These are phyloP conservation scores for Pythium pyrilobum DNA, from an alignment of 352 stramenopile species.

Conservation along the genomic window DNA sequence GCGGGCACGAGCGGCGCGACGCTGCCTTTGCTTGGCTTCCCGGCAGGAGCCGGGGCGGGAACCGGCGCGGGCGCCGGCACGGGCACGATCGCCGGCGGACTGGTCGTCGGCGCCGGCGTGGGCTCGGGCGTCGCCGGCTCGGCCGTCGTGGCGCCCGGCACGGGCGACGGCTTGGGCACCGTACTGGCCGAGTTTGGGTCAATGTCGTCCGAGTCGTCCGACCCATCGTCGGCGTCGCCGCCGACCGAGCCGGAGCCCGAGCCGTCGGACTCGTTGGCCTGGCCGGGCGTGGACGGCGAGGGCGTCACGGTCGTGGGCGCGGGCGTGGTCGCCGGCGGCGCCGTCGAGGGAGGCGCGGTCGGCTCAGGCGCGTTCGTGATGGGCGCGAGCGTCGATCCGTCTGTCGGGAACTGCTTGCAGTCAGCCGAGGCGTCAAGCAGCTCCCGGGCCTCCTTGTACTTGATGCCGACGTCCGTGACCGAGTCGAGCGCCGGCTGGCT, in stretches of 20 bases:
- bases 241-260: not conserved
- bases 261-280: conserved; percentile 5
- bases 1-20: conserved; percentile 7
- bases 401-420: conserved; percentile 2
- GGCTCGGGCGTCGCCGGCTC: not conserved
- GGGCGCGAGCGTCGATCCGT: not conserved
- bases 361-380: not conserved
- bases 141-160: not conserved
- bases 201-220: not conserved
- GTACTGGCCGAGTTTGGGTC: not conserved
- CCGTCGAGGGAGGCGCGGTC: not conserved
- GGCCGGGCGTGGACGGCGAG: not conserved
- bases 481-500: not conserved
- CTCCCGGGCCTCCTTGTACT: conserved; percentile 17
- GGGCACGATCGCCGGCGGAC: not conserved
- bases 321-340: not conserved
- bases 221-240: conserved; percentile 5
- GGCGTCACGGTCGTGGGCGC: not conserved
- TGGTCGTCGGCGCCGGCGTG: not conserved
- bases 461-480: conserved; percentile 11
- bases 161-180: not conserved
- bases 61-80: conserved; percentile 3
- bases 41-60: not conserved
- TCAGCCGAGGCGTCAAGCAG: conserved; percentile 12
- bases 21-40: conserved; percentile 1